Percentiles rank a stretch among this genome's conserved stretches.
These are phyloP conservation scores for Pleurotus platypus DNA, from an alignment of 768 basidiomycete species.

Conservation along the genomic window DNA sequence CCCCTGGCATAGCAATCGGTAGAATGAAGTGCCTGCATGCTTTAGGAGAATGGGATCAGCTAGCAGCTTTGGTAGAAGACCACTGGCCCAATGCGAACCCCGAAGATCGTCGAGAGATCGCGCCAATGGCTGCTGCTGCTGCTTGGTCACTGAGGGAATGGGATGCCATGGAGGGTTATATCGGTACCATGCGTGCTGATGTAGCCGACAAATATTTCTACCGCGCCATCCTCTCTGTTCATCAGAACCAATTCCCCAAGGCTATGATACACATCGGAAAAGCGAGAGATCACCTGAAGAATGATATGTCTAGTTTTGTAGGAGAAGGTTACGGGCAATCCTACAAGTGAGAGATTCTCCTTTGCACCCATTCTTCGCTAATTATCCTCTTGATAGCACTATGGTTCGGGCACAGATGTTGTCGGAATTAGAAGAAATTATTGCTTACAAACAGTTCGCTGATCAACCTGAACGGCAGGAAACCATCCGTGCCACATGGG, in stretches of 20 bases:
- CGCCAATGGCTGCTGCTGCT: constrained; percentile 95
- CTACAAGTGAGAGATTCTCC: constrained; percentile 67
- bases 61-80: constrained; percentile 82
- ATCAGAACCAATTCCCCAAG: constrained; percentile 93
- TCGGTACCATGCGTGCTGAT: constrained; percentile 87
- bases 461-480: constrained; percentile 93
- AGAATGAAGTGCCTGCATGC: constrained; percentile 96
- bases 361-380: neutral
- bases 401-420: constrained; percentile 99
- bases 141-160: constrained; percentile 97
- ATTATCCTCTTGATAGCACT: constrained; percentile 45
- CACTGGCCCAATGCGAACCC: constrained; percentile 81
- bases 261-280: constrained; percentile 87
- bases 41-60: constrained; percentile 94
- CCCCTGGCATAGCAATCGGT: constrained; percentile 78
- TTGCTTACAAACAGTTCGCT: constrained; percentile 88
- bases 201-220: constrained; percentile 95
- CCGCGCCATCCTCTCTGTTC: constrained; percentile 91
- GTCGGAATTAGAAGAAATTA: constrained; percentile 97
- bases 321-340: constrained; percentile 97
- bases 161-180: constrained; percentile 98
- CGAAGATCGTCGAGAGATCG: constrained; percentile 87
- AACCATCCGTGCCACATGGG: constrained; percentile 93
- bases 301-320: constrained; percentile 86
- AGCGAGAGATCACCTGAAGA: constrained; percentile 88